phyloP scores from a whole-genome alignment of 2,329 filamentous ascomycete genomes.

The Epicoccum nigrum region DNA sequence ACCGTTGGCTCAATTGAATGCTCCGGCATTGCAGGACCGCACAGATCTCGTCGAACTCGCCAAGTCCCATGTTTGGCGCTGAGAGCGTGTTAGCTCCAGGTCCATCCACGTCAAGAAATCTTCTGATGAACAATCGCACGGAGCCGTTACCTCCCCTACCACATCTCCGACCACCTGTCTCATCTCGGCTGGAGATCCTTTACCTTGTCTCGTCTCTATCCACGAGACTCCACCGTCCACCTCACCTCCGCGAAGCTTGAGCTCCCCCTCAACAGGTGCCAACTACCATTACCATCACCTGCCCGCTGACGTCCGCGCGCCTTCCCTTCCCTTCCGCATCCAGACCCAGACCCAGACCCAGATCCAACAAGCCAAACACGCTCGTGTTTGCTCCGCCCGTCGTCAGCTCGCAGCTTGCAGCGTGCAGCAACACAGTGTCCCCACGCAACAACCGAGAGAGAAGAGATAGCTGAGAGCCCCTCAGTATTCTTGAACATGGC shows the following conservation, averaged over 20 bases:
- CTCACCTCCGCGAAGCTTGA: conserved; percentile 28
- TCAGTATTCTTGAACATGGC: conserved; percentile 30
- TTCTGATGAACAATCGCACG: conserved; percentile 35
- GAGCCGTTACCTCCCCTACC: conserved; percentile 35
- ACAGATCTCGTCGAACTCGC: conserved; percentile 21
- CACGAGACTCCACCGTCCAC: conserved; percentile 24
- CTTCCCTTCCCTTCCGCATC: conserved; percentile 18
- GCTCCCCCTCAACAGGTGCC: conserved; percentile 23
- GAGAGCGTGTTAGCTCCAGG: conserved; percentile 36
- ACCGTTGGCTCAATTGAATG: conserved; percentile 8
- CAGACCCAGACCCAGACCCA: conserved; percentile 9
- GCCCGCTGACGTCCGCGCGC: conserved; percentile 34
- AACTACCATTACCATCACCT: too few species aligned
- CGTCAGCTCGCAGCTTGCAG: conserved; percentile 18
- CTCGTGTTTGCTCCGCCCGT: conserved; percentile 18
- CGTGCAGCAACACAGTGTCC: conserved; percentile 14
- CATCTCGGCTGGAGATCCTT: conserved; percentile 29
- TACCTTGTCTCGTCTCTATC: conserved; percentile 26
- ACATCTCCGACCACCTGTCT: conserved; percentile 33
- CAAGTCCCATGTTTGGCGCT: conserved; percentile 26
- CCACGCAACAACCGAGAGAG: conserved; percentile 3
- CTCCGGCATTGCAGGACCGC: conserved; percentile 18
- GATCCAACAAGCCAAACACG: too few species aligned
- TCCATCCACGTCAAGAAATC: conserved; percentile 42
- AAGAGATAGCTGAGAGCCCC: conserved; percentile 9